Percentiles rank a stretch among this genome's conserved stretches.
These are phyloP conservation scores for Aspergillus jensenii DNA, from an alignment of 2,329 filamentous ascomycete species.

Conservation along the genomic window DNA sequence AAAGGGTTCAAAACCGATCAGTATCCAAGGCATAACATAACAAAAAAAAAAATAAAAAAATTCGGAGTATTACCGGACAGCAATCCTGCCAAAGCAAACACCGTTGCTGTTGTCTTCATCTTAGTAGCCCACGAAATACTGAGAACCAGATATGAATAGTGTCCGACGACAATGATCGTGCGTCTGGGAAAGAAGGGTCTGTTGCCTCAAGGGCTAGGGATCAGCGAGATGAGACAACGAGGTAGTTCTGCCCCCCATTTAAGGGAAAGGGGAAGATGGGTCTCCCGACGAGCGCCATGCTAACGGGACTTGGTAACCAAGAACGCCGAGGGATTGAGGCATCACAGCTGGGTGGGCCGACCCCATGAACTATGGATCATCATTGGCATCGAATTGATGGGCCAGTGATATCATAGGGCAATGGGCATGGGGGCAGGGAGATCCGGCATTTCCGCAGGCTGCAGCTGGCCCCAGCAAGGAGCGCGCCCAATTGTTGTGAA, in stretches of 20 bases:
- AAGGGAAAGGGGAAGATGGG: constrained; percentile 2
- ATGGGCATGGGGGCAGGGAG: not conserved
- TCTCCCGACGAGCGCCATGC: not conserved
- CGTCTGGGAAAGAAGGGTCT: not conserved
- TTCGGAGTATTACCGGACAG: constrained; percentile 16
- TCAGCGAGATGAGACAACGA: not conserved
- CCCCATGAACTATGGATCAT: not conserved
- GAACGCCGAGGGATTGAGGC: constrained; percentile 1
- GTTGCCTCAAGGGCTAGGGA: not conserved
- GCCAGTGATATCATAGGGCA: constrained; percentile 7
- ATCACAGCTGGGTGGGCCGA: constrained; percentile 8
- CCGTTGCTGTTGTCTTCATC: constrained; percentile 15
- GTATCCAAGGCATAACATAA: not conserved
- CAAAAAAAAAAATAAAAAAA: not conserved
- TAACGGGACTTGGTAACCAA: constrained; percentile 6
- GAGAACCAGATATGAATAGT: not conserved
- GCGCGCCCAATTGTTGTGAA: not conserved
- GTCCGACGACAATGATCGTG: not conserved
- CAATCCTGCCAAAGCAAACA: constrained; percentile 16
- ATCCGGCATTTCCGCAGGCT: constrained; percentile 11
- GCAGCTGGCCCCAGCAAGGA: not conserved
- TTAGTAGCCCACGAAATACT: not conserved
- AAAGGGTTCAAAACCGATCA: not conserved
- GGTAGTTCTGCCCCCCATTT: constrained; percentile 6
- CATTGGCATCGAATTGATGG: not conserved